Evolutionary conservation across 495 filamentous ascomycete species (phyloP).

Genomic region (Collariella sp.): DNA sequence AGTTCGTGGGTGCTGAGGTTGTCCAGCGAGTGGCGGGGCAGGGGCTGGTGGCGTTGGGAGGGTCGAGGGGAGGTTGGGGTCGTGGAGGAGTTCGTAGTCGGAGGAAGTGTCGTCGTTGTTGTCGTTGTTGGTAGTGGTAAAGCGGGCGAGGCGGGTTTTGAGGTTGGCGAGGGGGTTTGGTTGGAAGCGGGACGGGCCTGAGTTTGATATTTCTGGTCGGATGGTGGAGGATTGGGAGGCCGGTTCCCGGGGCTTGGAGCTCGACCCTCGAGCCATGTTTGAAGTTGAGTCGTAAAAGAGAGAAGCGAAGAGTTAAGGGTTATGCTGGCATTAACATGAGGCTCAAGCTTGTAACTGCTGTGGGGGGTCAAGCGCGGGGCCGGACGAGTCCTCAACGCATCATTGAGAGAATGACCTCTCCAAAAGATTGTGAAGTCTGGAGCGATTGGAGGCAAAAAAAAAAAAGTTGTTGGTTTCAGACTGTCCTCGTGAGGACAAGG

Average conservation of each 20-base stretch:
- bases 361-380: no score
- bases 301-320: background rate
- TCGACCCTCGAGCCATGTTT: slow-evolving; percentile 15
- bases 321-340: background rate
- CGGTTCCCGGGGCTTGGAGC: slow-evolving; percentile 7
- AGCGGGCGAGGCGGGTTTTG: slow-evolving; percentile 25
- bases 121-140: slow-evolving; percentile 19
- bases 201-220: background rate
- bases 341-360: no score
- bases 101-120: slow-evolving; percentile 28
- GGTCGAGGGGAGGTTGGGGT: slow-evolving; percentile 43
- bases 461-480: no score
- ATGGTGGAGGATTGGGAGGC: background rate
- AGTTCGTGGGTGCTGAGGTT: slow-evolving; percentile 33
- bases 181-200: slow-evolving; percentile 1
- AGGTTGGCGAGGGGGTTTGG: slow-evolving; percentile 12
- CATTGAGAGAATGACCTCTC: no score
- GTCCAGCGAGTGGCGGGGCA: slow-evolving; percentile 20
- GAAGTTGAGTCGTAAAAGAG: background rate
- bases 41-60: slow-evolving; percentile 15
- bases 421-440: no score
- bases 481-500: no score
- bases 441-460: no score
- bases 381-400: no score
- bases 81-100: slow-evolving; percentile 38